These are phyloP conservation scores for Dothistroma septosporum DNA, from an alignment of 2,329 filamentous ascomycete genomes.

Conservation along the genomic window DNA sequence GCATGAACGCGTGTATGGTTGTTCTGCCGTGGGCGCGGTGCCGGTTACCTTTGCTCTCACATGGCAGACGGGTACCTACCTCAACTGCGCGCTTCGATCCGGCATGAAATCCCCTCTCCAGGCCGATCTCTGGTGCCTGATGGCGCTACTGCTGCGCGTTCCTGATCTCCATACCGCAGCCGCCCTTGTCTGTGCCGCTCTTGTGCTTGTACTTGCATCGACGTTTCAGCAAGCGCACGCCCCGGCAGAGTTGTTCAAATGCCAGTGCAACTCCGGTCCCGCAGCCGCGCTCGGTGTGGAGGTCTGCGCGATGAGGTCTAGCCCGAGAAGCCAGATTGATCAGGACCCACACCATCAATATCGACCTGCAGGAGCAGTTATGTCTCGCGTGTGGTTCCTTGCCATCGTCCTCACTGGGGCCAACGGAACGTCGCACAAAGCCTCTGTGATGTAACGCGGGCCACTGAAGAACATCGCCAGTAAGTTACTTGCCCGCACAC, in stretches of 20 bases:
- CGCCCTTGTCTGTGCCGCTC: slow-evolving; percentile 16
- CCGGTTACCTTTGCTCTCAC: background rate
- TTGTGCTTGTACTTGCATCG: too few species aligned
- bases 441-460: slow-evolving; percentile 12
- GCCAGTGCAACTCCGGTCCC: slow-evolving; percentile 6
- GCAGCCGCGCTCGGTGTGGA: slow-evolving; percentile 11
- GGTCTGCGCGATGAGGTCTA: slow-evolving; percentile 1
- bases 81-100: slow-evolving; percentile 7
- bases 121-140: slow-evolving; percentile 10
- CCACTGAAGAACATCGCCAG: slow-evolving; percentile 18
- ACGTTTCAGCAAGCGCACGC: slow-evolving; percentile 27
- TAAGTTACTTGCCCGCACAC: slow-evolving; percentile 15
- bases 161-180: slow-evolving; percentile 31
- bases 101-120: slow-evolving; percentile 2
- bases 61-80: slow-evolving; percentile 8
- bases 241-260: slow-evolving; percentile 15
- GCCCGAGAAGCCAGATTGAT: background rate
- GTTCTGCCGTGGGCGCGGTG: background rate
- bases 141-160: slow-evolving; percentile 32
- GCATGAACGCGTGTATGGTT: slow-evolving; percentile 1
- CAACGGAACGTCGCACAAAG: slow-evolving; percentile 9
- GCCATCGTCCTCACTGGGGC: slow-evolving; percentile 10
- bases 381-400: slow-evolving; percentile 15
- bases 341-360: slow-evolving; percentile 8
- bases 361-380: slow-evolving; percentile 7